Evolutionary conservation across 208 protist genomes (phyloP), one percentile per base, ranked within the genome.

Genomic region (Spongospora subterranea): DNA sequence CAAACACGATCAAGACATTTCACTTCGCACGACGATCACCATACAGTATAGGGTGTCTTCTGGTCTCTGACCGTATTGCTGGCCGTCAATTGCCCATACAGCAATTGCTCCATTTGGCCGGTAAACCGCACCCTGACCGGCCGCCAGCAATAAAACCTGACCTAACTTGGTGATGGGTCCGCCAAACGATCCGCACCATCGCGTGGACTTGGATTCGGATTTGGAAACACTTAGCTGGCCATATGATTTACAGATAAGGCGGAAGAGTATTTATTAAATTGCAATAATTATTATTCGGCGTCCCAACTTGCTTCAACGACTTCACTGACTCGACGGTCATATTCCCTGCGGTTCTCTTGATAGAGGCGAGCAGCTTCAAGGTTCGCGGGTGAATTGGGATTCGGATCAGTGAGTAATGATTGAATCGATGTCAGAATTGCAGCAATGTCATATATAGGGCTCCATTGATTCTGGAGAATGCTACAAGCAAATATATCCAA

Each of bases 371-470:
- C 98, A 0, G 99, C 99, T 90, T 98, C 97, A 0, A 95, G 95
- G 94, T 99, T 99, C 29, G 99, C 99, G 0, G 99, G 98, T 1
- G 98, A 99, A 65, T 95, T 96, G 6, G 99, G 99, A 94, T 99
- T 99, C 0, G 99, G 99, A 93, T 99, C 99, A 38, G 97, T 97
- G 45, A 99, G 94, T 6, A 99, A 94, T 45, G 98, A 99, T 94
- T 99, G 98, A 91, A 99, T 99, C 20, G 98, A 99, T 20, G 99
- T 97, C 46, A 99, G 96, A 76, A 99, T 98, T 0, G 98, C 94
- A 39, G 98, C 95, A 17, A 99, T 97, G 95, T 99, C 97, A 88
- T 99, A 98, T 46, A 98, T 98, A 20, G 99, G 98, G 11, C 50
- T 91, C 98, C 98, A 99, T 91, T 97, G 95, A 89, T 97, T 98